Evolutionary conservation across 495 filamentous ascomycete species (phyloP).

Genomic region (Stereocaulon alpinum): DNA sequence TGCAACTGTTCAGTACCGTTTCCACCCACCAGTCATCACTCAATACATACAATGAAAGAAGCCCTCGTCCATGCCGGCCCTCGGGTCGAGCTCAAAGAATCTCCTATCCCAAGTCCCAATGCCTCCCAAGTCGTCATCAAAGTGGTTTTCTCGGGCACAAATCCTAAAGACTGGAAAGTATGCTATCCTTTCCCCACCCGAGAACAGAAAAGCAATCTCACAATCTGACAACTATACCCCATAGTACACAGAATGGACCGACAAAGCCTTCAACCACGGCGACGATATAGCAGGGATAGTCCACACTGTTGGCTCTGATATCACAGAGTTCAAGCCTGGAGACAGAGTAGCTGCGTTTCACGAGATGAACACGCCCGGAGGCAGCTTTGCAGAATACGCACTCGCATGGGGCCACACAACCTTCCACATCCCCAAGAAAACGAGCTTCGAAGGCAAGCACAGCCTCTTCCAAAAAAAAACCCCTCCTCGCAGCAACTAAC

Average conservation of each 20-base stretch:
- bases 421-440: slow-evolving; percentile 31
- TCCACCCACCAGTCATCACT: no score
- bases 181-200: no score
- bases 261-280: slow-evolving; percentile 13
- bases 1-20: no score
- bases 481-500: no score
- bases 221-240: background rate
- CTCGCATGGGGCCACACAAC: slow-evolving; percentile 30
- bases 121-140: slow-evolving; percentile 53
- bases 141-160: slow-evolving; percentile 53
- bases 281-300: slow-evolving; percentile 37
- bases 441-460: slow-evolving; percentile 27
- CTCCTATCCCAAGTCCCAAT: background rate
- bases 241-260: no score
- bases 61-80: background rate
- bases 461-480: no score
- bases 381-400: slow-evolving; percentile 34
- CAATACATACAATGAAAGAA: background rate
- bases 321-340: slow-evolving; percentile 33
- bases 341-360: slow-evolving; percentile 36
- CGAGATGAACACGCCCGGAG: slow-evolving; percentile 22
- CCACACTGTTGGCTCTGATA: slow-evolving; percentile 29
- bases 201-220: no score
- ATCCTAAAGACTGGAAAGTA: slow-evolving; percentile 44
- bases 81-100: background rate